These are phyloP conservation scores for Talaromyces trachyspermus DNA, from an alignment of 495 filamentous ascomycete genomes.

Conservation along the genomic window DNA sequence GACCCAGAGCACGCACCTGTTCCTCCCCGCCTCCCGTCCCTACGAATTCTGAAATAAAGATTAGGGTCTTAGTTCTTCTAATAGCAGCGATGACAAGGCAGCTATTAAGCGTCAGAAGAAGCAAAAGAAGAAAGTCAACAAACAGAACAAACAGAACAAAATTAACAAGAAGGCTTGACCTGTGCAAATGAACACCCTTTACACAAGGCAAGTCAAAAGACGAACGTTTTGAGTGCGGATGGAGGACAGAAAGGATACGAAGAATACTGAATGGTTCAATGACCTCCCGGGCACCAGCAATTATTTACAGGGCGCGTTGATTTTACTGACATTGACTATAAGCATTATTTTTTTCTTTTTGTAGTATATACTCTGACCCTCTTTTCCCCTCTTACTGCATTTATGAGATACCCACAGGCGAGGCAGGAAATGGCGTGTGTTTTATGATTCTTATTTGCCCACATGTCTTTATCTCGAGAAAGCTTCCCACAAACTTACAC, in stretches of 20 bases:
- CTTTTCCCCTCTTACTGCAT: no score
- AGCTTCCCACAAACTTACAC: not conserved
- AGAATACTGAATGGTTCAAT: no score
- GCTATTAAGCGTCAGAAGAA: slow-evolving; percentile 1
- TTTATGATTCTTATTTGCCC: not conserved
- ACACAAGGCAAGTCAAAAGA: no score
- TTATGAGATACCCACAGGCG: slow-evolving; percentile 4
- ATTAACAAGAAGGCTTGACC: not conserved
- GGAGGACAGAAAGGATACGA: no score
- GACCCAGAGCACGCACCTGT: slow-evolving; percentile 16
- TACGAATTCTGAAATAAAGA: slow-evolving; percentile 1
- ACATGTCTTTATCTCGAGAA: not conserved
- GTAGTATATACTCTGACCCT: no score
- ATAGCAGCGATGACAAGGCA: not conserved
- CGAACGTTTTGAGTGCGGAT: no score
- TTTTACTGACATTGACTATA: no score
- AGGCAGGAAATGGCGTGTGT: slow-evolving; percentile 1
- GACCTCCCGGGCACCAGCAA: no score
- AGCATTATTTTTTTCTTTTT: no score
- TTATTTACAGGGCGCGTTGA: no score
- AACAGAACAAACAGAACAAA: not conserved
- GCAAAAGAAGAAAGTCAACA: slow-evolving; percentile 1
- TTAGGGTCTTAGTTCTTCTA: slow-evolving; percentile 7
- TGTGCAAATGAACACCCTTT: no score
- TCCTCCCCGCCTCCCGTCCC: slow-evolving; percentile 15